Base-by-base conservation (phyloP, 176 grass and related monocot genomes). In the Urochloa ruziziensis region DNA sequence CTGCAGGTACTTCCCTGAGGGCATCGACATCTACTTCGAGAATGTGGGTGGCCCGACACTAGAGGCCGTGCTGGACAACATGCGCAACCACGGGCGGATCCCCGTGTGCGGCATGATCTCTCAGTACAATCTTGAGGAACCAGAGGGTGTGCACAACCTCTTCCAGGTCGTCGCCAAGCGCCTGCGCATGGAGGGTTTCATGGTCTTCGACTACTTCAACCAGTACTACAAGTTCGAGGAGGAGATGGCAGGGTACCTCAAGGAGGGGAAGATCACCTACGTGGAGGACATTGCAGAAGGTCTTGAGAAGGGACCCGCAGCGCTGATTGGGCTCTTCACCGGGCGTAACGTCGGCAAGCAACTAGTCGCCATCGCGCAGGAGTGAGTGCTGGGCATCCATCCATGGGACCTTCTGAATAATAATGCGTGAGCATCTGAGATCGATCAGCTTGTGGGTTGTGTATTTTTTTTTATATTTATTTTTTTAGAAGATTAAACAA, bases 1-100 rank as follows among this genome's bases (percentile, higher is more conserved):
- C 25, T 52, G 49, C 17, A 86, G 84, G 82, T 86, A 6, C 79
- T 90, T 95, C 28, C 90, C 88, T 2, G 19, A 80, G 6, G 84
- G 90, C n/a, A 95, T 94, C 11, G 93, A 92, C 62, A 86, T 94
- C 68, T 90, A 92, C 82, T 94, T 90, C 10, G 93, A 92, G 82
- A 94, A 94, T 39, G 93, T 94, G 2, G 93, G 93, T 0, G 90
- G 90, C 11, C 14, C 30, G 0, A 92, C 60, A 49, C 90, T 94
- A 0, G 90, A 92, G 0, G 90, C 90, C 2, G 93, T 88, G 21
- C 84, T 95, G 1, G 3, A 57, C 33, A 92, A 90, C 59, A 95
- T 92, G 82, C 75, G 81, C 1, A 0, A 6, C 2, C 56, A 43
- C 11, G 88, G 90, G 15, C 79, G 90, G 1, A 90, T 95, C 25